phyloP scores from a whole-genome alignment of 116 monocot species.

The Zostera marina region DNA sequence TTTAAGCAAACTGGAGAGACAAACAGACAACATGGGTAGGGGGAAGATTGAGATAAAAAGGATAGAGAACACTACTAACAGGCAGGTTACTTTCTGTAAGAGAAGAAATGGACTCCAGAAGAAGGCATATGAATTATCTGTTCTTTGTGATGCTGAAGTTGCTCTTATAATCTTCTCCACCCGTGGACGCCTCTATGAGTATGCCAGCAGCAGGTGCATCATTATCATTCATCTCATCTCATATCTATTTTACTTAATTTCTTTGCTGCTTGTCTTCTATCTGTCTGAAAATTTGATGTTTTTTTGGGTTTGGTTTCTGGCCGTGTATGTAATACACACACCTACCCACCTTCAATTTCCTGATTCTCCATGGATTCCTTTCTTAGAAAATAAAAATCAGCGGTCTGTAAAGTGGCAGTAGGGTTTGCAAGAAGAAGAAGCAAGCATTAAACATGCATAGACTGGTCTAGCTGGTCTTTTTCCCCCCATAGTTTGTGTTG shows the following conservation, averaged over 20 bases:
- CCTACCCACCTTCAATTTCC: too few species aligned
- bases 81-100: slow-evolving; percentile 19
- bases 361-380: too few species aligned
- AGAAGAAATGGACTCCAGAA: slow-evolving; percentile 12
- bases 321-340: too few species aligned
- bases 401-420: slow-evolving; percentile 6
- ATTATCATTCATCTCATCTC: not conserved
- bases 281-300: too few species aligned
- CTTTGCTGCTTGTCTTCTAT: too few species aligned
- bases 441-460: too few species aligned
- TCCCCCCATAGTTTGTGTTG: too few species aligned
- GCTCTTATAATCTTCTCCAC: slow-evolving; percentile 9
- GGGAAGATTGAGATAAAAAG: slow-evolving; percentile 19
- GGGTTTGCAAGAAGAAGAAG: slow-evolving; percentile 17
- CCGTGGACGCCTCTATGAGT: slow-evolving; percentile 7
- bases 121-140: slow-evolving; percentile 11
- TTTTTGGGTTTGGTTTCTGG: too few species aligned
- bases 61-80: slow-evolving; percentile 13
- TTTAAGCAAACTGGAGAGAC: not conserved
- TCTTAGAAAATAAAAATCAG: not conserved
- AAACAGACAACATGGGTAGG: slow-evolving; percentile 11
- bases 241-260: too few species aligned
- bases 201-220: slow-evolving; percentile 6
- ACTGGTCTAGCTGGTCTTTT: too few species aligned
- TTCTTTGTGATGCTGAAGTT: slow-evolving; percentile 12